Base-by-base conservation (phyloP, 1,139 yeast genomes). In the Yamadazyma siamensis region DNA sequence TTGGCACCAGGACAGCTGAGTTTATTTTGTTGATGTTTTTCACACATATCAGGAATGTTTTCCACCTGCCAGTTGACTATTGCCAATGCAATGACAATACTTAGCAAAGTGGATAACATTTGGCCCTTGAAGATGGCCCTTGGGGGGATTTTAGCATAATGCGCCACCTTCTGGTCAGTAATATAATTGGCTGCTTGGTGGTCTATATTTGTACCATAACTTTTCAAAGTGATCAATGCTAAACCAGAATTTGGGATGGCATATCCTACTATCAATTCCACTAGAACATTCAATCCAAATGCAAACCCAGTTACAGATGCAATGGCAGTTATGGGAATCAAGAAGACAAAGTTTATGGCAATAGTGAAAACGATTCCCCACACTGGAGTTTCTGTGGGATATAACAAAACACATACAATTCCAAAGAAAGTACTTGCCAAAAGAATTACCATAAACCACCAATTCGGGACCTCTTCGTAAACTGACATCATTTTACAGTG, bases 211-310 rank as follows among this genome's bases (percentile, higher is more conserved):
- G 69, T 67, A 12, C 83, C 84, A 39, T 65, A 67, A 4, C 80
- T 75, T 48, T 78, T 77, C 42, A 77, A 58, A 9, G 75, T 65
- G 65, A 74, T 77, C 38, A 77, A 55, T 1, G 84, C 84, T 30
- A 65, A 57, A 18, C 80, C 80, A 27, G 77, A 75, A 32, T 81
- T 81, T 12, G 83, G 84, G 17, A 78, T 46, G 1, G 80, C 78
- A 41, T 77, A 76, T 11, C 85, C 85, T 23, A 75, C 65, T 34
- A 79, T 68, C 43, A 79, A 57, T 49, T 78, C 83, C 21, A 75
- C 77, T 37, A 79, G 54, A 3, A 77, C 79, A 41, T 77, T 76
- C 38, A 78, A 59, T 14, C 79, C 78, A 38, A 77, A 59, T 13
- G 65, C 52, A 36, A 62, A 57, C 26, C 80, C 83, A 9, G 80